phyloP scores from a whole-genome alignment of 805 yeast species.

The Naumovozyma dairenensis region DNA sequence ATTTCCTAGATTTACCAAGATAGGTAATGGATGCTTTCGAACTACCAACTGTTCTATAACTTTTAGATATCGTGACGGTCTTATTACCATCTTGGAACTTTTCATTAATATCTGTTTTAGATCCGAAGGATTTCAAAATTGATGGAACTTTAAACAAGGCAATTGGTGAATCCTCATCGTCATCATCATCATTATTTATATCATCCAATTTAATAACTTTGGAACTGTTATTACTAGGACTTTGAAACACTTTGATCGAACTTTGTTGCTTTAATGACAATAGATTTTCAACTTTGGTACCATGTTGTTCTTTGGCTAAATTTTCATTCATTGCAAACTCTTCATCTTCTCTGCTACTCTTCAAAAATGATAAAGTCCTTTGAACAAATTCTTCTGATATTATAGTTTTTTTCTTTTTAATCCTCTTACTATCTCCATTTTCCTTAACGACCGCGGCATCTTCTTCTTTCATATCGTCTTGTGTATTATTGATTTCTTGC shows the following conservation, averaged over 20 bases:
- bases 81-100: constrained; percentile 35
- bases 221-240: constrained; percentile 16
- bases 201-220: constrained; percentile 14
- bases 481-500: constrained; percentile 1
- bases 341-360: constrained; percentile 24
- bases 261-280: constrained; percentile 37
- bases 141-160: constrained; percentile 33
- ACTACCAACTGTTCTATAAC: constrained; percentile 46
- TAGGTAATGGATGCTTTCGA: constrained; percentile 50
- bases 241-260: constrained; percentile 26
- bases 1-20: constrained; percentile 33
- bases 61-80: constrained; percentile 42
- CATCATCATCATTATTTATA: constrained; percentile 5
- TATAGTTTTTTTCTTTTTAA: constrained; percentile 26
- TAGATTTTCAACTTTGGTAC: constrained; percentile 33
- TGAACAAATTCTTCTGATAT: constrained; percentile 49
- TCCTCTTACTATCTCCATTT: constrained; percentile 14
- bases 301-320: constrained; percentile 13
- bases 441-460: constrained; percentile 23
- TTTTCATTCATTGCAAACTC: constrained; percentile 28
- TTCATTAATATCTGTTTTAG: constrained; percentile 30
- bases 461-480: constrained; percentile 24
- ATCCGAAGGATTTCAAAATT: constrained; percentile 36
- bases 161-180: constrained; percentile 9
- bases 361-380: constrained; percentile 44